Base-by-base conservation (phyloP, 306 rosid species). In the Vicia faba region DNA sequence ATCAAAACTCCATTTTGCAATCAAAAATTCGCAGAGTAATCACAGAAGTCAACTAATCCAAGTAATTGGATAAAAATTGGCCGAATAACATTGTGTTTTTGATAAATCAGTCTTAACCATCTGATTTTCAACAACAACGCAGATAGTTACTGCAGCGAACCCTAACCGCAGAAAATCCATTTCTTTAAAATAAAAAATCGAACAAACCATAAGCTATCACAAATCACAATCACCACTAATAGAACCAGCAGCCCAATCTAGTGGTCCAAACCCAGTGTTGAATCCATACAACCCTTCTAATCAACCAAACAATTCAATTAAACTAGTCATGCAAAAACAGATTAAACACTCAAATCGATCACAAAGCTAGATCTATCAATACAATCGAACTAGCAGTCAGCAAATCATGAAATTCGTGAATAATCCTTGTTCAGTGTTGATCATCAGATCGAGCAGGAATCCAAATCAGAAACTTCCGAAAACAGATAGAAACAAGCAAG, bases 361-460 rank as follows among this genome's bases (percentile, higher is more conserved):
- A 12, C 26, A 19, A 57, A 64, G 55, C 51, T 70, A 60, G 74
- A 81, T 81, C 85, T 69, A 39, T 69, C 51, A 68, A 20, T 33
- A 68, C 38, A 57, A 29, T 28, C 63, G 8, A 35, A 23, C 11
- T 23, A 72, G 41, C 41, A 25, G 49, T 20, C 13, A 48, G 2
- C 8, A 15, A 25, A 49, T 11, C 56, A 36, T 15, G 13, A 51
- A 23, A 45, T 16, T 25, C 46, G 1, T 3, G 45, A 49, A 40
- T 9, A 41, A 49, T 56, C 53, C 18, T 49, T 25, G 63, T 48
- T 18, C 50, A 44, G 19, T 46, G 66, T 29, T 5, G 41, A 57
- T 58, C 16, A 68, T 64, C 74, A 77, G 77, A 81, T 81, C 79
- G 39, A 77, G 5, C 23, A 1, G 2, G 20, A 68, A 68, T 62